Conservation (phyloP, 2,329 filamentous ascomycete species). For the Fusarium secorum region DNA sequence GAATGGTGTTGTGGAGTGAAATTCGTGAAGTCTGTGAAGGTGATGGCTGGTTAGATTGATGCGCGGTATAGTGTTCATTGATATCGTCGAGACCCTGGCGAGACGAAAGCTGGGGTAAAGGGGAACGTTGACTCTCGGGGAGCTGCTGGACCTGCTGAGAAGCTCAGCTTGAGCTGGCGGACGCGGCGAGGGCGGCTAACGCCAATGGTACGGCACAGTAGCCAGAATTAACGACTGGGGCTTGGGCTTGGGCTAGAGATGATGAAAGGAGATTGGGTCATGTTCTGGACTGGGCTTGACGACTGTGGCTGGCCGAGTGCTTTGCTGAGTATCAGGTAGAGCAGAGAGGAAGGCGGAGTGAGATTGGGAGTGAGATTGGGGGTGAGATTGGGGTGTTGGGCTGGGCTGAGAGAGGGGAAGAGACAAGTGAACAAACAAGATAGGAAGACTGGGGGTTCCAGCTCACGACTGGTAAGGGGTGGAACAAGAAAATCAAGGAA, state of each 20-base stretch:
- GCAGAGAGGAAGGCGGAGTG: slow-evolving; percentile 10
- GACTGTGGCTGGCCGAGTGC: slow-evolving; percentile 32
- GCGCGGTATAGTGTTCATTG: slow-evolving; percentile 48
- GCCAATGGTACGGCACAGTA: slow-evolving; percentile 24
- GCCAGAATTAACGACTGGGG: slow-evolving; percentile 30
- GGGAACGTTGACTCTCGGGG: slow-evolving; percentile 43
- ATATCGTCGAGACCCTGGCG: slow-evolving; percentile 55
- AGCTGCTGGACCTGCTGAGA: slow-evolving; percentile 41
- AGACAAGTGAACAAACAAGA: slow-evolving; percentile 4
- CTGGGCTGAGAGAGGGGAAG: slow-evolving; percentile 25
- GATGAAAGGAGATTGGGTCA: slow-evolving; percentile 36
- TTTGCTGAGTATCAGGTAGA: slow-evolving; percentile 13
- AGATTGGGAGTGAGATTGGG: slow-evolving; percentile 26
- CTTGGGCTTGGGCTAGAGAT: slow-evolving; percentile 37
- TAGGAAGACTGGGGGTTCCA: slow-evolving; percentile 14
- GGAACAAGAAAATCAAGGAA: slow-evolving; percentile 46
- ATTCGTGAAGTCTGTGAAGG: slow-evolving; percentile 52
- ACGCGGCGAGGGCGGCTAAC: slow-evolving; percentile 15
- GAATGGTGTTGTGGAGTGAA: slow-evolving; percentile 52
- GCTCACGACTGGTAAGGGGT: slow-evolving; percentile 22
- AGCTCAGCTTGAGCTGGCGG: slow-evolving; percentile 33
- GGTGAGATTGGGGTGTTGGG: slow-evolving; percentile 21
- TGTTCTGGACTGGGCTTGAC: slow-evolving; percentile 25
- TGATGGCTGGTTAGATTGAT: slow-evolving; percentile 52
- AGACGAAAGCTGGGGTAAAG: slow-evolving; percentile 54